A percentile compares a stretch with the other conserved stretches of the same genome.
These are phyloP conservation scores for Amylocarpus encephaloides DNA, from an alignment of 2,329 filamentous ascomycete species.

Conservation along the genomic window DNA sequence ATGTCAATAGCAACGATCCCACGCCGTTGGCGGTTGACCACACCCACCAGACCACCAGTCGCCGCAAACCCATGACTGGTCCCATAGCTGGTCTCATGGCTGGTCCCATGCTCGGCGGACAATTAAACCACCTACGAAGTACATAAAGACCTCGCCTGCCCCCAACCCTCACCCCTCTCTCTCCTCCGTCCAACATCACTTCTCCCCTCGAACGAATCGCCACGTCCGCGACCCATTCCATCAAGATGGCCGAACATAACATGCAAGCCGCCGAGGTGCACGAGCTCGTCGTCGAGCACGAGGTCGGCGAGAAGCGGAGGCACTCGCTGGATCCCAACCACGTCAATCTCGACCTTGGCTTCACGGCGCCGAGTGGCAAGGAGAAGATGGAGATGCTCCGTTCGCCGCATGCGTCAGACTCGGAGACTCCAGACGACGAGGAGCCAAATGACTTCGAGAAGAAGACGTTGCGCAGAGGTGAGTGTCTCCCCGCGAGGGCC, in stretches of 20 bases:
- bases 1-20: too few relatives aligned
- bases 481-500: background rate
- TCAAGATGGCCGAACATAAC: conserved; percentile 18
- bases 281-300: conserved; percentile 13
- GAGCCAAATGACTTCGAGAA: conserved; percentile 16
- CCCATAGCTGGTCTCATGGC: too few relatives aligned
- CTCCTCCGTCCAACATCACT: background rate
- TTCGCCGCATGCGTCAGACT: conserved; percentile 3
- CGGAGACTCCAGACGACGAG: conserved; percentile 16
- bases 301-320: conserved; percentile 7
- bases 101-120: too few relatives aligned
- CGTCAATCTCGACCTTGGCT: conserved; percentile 13
- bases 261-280: conserved; percentile 18
- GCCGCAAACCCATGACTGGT: too few relatives aligned
- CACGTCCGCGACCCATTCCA: background rate
- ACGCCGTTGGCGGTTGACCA: too few relatives aligned
- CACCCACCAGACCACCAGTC: too few relatives aligned
- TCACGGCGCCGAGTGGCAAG: conserved; percentile 6
- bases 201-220: background rate
- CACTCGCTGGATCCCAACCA: conserved; percentile 8
- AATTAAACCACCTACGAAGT: background rate
- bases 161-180: background rate
- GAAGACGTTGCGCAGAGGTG: conserved; percentile 13
- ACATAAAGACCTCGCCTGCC: background rate
- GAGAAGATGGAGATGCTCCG: conserved; percentile 1